Evolutionary conservation across 2,329 filamentous ascomycete genomes (phyloP).

Genomic region (Colletotrichum caudatum): DNA sequence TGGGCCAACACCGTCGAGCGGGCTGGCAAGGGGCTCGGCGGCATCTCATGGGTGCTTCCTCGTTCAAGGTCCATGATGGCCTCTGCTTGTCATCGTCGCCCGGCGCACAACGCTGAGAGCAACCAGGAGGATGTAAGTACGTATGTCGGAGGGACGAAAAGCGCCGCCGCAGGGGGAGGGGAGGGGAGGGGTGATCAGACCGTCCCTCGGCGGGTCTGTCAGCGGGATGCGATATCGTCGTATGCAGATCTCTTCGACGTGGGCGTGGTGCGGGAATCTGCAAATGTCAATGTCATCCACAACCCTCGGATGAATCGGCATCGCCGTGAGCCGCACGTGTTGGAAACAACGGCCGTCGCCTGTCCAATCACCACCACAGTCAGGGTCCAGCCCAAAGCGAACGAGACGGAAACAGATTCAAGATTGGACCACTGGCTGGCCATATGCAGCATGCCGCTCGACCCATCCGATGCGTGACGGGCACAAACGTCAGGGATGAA

Average conservation of each 20-base stretch:
- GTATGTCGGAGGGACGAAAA: neutral
- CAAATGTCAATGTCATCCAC: neutral
- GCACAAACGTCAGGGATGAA: neutral
- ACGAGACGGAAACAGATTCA: neutral
- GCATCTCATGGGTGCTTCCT: conserved; percentile 6
- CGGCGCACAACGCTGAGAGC: neutral
- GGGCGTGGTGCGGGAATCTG: neutral
- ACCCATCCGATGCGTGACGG: neutral
- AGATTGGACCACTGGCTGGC: neutral
- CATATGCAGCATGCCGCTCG: neutral
- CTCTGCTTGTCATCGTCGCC: neutral
- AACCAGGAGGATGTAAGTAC: neutral
- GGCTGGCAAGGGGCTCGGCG: neutral
- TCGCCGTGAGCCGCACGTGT: neutral
- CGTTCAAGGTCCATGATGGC: conserved; percentile 28
- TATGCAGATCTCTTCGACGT: neutral
- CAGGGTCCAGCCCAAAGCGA: neutral
- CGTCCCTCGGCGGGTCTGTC: neutral
- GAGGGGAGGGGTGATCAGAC: too few species aligned
- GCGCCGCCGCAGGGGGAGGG: neutral
- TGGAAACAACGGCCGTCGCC: neutral
- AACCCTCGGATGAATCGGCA: neutral
- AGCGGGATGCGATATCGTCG: neutral
- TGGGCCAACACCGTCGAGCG: neutral
- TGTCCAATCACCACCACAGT: neutral